phyloP scores from a whole-genome alignment of 2,329 filamentous ascomycete genomes.

The Pyrenophora tritici-repentis region DNA sequence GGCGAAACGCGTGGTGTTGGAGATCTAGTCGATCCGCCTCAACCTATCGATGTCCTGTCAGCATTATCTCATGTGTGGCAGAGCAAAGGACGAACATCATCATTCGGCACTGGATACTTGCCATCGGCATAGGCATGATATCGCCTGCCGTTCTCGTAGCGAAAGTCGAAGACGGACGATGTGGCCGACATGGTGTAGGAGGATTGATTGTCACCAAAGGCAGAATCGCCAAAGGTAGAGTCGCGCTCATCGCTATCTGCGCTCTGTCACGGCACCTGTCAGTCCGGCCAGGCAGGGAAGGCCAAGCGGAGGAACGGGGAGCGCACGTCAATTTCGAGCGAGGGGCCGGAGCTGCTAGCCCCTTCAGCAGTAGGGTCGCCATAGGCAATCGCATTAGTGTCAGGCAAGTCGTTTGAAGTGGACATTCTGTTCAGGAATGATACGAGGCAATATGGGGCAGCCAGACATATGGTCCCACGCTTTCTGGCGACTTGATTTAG shows the following conservation, averaged over 20 bases:
- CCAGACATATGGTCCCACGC: not conserved
- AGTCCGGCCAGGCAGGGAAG: conserved; percentile 12
- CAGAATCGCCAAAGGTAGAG: conserved; percentile 32
- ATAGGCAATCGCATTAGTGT: conserved; percentile 2
- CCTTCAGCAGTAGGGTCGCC: conserved; percentile 15
- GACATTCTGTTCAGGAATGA: not conserved
- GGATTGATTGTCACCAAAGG: conserved; percentile 7
- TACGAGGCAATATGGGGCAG: not conserved
- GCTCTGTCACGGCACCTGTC: conserved; percentile 12
- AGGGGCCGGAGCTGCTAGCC: conserved; percentile 31
- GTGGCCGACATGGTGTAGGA: conserved; percentile 39
- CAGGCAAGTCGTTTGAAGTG: not conserved
- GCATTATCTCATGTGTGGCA: not conserved
- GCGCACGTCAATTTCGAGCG: conserved; percentile 37
- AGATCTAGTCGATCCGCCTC: conserved; percentile 40
- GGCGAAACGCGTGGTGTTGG: conserved; percentile 42
- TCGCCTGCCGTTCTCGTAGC: conserved; percentile 38
- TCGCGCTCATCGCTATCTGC: conserved; percentile 35
- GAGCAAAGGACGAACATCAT: conserved; percentile 28
- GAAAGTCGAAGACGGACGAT: conserved; percentile 37
- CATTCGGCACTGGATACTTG: conserved; percentile 40
- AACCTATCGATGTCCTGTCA: conserved; percentile 19
- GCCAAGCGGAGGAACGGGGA: conserved; percentile 11
- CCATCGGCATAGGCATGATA: conserved; percentile 41
- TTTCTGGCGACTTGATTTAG: conserved; percentile 8